Evolutionary conservation across 768 basidiomycete genomes (phyloP).

Genomic region (Cubamyces lactineus): DNA sequence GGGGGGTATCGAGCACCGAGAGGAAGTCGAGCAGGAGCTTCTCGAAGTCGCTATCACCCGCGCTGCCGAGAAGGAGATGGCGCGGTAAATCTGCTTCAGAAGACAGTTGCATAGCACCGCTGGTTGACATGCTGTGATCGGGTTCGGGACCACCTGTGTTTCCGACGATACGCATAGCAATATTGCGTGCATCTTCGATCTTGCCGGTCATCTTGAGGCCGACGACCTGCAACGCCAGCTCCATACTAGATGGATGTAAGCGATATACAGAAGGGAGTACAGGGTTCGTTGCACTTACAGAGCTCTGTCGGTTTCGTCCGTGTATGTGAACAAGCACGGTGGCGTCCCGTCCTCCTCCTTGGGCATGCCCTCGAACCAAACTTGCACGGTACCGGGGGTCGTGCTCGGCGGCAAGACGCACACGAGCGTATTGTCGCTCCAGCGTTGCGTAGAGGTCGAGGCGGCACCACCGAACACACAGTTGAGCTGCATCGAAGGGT

Average conservation of each 20-base stretch:
- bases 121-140: slow-evolving; percentile 29
- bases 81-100: slow-evolving; percentile 47
- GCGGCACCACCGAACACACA: slow-evolving; percentile 85
- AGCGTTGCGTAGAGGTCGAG: slow-evolving; percentile 84
- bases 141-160: slow-evolving; percentile 60
- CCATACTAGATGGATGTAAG: slow-evolving; percentile 65
- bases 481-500: slow-evolving; percentile 66
- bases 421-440: slow-evolving; percentile 92
- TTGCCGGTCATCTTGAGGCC: slow-evolving; percentile 97
- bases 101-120: slow-evolving; percentile 56
- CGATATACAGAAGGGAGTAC: neutral
- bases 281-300: slow-evolving; percentile 56
- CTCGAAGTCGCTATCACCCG: slow-evolving; percentile 66
- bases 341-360: slow-evolving; percentile 58
- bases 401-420: slow-evolving; percentile 87
- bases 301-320: slow-evolving; percentile 86
- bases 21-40: slow-evolving; percentile 80
- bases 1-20: slow-evolving; percentile 68
- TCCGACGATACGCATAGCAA: slow-evolving; percentile 91
- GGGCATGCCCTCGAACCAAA: slow-evolving; percentile 82
- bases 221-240: slow-evolving; percentile 92
- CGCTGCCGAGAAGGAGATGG: slow-evolving; percentile 57
- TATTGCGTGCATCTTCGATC: slow-evolving; percentile 90
- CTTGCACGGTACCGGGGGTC: slow-evolving; percentile 82
- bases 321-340: slow-evolving; percentile 82